Evolutionary conservation across 805 yeast species (phyloP), one percentile per base, ranked within the genome.

Genomic region (Tetrapisispora namnaoensis): DNA sequence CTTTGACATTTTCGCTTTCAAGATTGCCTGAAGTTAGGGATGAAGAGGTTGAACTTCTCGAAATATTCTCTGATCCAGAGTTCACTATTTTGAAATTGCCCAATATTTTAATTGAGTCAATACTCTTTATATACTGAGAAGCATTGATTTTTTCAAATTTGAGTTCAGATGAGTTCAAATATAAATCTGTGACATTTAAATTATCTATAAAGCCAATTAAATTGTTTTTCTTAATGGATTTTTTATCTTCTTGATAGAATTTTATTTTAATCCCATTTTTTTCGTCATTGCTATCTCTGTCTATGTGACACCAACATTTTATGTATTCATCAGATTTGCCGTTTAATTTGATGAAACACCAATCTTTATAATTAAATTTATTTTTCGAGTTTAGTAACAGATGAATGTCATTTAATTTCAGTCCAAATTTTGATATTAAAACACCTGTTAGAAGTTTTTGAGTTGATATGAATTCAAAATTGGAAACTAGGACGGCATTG

Each of bases 221-320:
- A 45, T 64, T 60, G 24, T 55, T 54, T 21, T 60, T 52, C 8
- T 55, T 46, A 6, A 55, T 35, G 2, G 63, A 59, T 44, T 56
- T 63, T 37, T 58, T 62, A 39, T 57, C 56, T 48, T 60, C 59
- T 44, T 51, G 59, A 51, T 57, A 63, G 51, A 63, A 60, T 46
- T 56, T 59, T 14, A 64, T 59, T 44, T 59, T 62, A 4, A 42
- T 35, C 27, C 53, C 52, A 42, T 58, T 58, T 1, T 64, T 63
- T 41, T 56, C 60, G 27, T 46, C 48, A 38, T 45, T 53, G 28
- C 55, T 58, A 44, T 62, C 65, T 35, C 56, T 58, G 43, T 62
- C 65, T 22, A 65, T 60, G 39, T 62, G 65, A 44, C 65, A 61
- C 67, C 67, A 65, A 14, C 61, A 55, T 52, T 61, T 65, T 8